phyloP scores from a whole-genome alignment of 2,329 filamentous ascomycete genomes.

The Colletotrichum sp. region DNA sequence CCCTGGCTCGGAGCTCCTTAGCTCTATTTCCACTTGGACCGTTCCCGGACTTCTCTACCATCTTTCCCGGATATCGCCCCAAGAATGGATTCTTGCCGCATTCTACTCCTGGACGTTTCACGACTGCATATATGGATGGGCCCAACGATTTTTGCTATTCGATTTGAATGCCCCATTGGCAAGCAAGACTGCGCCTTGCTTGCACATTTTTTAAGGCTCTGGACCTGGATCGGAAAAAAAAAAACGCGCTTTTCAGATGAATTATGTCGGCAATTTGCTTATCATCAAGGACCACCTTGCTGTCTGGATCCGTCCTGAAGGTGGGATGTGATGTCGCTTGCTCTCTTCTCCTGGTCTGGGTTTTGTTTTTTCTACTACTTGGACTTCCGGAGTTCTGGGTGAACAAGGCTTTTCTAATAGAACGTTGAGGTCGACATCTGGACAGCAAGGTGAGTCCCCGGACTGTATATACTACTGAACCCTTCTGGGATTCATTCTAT shows the following conservation, averaged over 20 bases:
- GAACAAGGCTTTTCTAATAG: slow-evolving; percentile 16
- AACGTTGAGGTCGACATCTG: slow-evolving; percentile 18
- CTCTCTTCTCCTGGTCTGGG: slow-evolving; percentile 14
- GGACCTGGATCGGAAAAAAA: slow-evolving; percentile 21
- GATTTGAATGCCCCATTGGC: slow-evolving; percentile 3
- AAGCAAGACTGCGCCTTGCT: slow-evolving; percentile 13
- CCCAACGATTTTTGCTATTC: slow-evolving; percentile 20
- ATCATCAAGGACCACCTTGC: slow-evolving; percentile 15
- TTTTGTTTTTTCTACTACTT: slow-evolving; percentile 14
- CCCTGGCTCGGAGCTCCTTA: background rate
- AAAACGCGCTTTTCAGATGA: slow-evolving; percentile 1
- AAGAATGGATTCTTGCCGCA: slow-evolving; percentile 14
- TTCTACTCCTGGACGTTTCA: slow-evolving; percentile 18
- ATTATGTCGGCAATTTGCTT: slow-evolving; percentile 1
- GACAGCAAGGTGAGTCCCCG: slow-evolving; percentile 24
- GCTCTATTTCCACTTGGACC: slow-evolving; percentile 1
- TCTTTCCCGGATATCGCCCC: slow-evolving; percentile 4
- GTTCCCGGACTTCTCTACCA: background rate
- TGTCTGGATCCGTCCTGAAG: slow-evolving; percentile 17
- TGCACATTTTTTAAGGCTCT: slow-evolving; percentile 8
- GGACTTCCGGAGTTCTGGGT: slow-evolving; percentile 22
- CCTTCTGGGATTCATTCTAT: background rate
- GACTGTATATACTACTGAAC: slow-evolving; percentile 18
- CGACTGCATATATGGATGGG: slow-evolving; percentile 24
- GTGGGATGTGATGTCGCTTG: slow-evolving; percentile 18